These are phyloP conservation scores for Arthroderma uncinatum DNA, from an alignment of 2,329 filamentous ascomycete species.

Conservation along the genomic window DNA sequence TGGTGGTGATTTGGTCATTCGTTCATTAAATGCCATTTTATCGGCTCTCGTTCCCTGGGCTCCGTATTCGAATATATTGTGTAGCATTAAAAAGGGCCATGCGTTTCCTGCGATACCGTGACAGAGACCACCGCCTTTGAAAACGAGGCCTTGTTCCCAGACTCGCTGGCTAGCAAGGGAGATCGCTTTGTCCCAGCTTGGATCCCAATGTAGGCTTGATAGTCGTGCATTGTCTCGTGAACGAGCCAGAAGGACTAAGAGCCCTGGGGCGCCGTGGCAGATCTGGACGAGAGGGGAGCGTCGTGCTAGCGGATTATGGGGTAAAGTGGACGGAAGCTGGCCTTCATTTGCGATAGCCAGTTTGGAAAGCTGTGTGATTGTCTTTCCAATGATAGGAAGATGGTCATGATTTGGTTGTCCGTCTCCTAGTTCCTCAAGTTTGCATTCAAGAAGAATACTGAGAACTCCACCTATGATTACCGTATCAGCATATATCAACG, in stretches of 20 bases:
- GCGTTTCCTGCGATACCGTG: constrained; percentile 35
- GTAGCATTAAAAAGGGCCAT: constrained; percentile 29
- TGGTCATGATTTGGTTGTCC: constrained; percentile 16
- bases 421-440: constrained; percentile 23
- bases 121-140: constrained; percentile 33
- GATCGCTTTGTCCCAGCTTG: constrained; percentile 30
- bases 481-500: neutral
- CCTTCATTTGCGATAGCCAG: constrained; percentile 27
- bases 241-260: constrained; percentile 27
- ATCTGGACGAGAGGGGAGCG: constrained; percentile 30
- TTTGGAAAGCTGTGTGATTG: constrained; percentile 28
- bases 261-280: constrained; percentile 32
- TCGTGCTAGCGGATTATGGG: constrained; percentile 19
- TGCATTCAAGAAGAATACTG: constrained; percentile 27
- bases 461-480: constrained; percentile 26
- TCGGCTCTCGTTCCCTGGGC: constrained; percentile 16
- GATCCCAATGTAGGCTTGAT: constrained; percentile 25
- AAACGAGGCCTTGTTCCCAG: constrained; percentile 34
- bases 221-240: constrained; percentile 23
- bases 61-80: constrained; percentile 29
- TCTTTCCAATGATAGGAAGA: constrained; percentile 26
- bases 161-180: constrained; percentile 25
- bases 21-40: constrained; percentile 18
- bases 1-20: constrained; percentile 6
- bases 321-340: constrained; percentile 31